These are phyloP conservation scores for Neospermospora avenae DNA, from an alignment of 2,329 filamentous ascomycete genomes.

Conservation along the genomic window DNA sequence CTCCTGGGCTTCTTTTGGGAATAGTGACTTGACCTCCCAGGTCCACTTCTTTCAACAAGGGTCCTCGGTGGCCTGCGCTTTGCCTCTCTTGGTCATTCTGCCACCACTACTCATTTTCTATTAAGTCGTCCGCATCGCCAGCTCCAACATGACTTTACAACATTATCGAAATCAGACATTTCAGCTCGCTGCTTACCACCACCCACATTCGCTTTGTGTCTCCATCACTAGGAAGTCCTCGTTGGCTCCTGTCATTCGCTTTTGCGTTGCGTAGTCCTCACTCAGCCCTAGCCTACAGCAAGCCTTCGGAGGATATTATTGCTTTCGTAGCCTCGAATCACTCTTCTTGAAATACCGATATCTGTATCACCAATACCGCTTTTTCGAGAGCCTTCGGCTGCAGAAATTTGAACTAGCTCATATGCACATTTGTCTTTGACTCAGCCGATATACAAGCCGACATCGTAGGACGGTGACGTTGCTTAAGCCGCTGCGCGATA, in stretches of 20 bases:
- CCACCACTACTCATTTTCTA: slow-evolving; percentile 24
- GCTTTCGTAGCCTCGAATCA: slow-evolving; percentile 22
- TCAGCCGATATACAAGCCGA: slow-evolving; percentile 14
- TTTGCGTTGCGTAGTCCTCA: slow-evolving; percentile 36
- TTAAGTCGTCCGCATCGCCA: slow-evolving; percentile 33
- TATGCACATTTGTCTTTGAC: slow-evolving; percentile 28
- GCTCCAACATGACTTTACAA: slow-evolving; percentile 21
- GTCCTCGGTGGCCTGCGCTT: slow-evolving; percentile 13
- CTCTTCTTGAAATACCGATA: slow-evolving; percentile 17
- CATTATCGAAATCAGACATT: slow-evolving; percentile 19
- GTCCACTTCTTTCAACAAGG: slow-evolving; percentile 11
- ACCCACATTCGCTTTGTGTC: slow-evolving; percentile 36
- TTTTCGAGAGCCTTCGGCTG: slow-evolving; percentile 8
- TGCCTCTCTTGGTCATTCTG: slow-evolving; percentile 24
- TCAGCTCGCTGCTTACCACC: slow-evolving; percentile 17
- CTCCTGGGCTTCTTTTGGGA: slow-evolving; percentile 8
- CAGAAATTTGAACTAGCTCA: slow-evolving; percentile 16
- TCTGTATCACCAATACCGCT: slow-evolving; percentile 13
- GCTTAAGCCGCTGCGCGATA: slow-evolving; percentile 30
- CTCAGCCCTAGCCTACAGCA: slow-evolving; percentile 32
- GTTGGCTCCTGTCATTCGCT: slow-evolving; percentile 74
- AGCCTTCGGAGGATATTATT: slow-evolving; percentile 30
- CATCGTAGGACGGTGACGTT: slow-evolving; percentile 29
- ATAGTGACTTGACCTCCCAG: slow-evolving; percentile 5
- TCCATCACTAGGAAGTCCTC: slow-evolving; percentile 62